Evolutionary conservation across 176 grass and related monocot genomes (phyloP).

Genomic region (Calamus simplicifolius): DNA sequence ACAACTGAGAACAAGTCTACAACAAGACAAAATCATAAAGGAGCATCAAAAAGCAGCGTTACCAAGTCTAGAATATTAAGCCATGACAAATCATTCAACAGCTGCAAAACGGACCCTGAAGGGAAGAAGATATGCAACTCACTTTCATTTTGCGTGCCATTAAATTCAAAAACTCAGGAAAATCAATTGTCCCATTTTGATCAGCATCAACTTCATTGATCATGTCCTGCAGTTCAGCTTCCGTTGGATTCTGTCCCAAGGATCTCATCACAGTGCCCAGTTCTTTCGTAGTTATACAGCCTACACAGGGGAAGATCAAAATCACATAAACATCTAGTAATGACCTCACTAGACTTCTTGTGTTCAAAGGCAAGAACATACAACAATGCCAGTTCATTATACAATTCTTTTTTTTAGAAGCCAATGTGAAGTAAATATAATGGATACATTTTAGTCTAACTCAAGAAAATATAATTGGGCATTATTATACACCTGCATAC

Average conservation of each 20-base stretch:
- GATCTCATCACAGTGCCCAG: constrained; percentile 28
- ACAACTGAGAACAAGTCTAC: background rate
- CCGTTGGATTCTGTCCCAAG: constrained; percentile 27
- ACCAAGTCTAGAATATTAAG: too few relatives aligned
- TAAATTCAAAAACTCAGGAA: constrained; percentile 33
- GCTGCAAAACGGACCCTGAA: too few relatives aligned
- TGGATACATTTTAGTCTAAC: too few relatives aligned
- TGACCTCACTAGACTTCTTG: too few relatives aligned
- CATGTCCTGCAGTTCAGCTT: constrained; percentile 26
- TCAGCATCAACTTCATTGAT: constrained; percentile 30
- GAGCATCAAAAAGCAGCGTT: background rate
- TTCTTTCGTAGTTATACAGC: constrained; percentile 29
- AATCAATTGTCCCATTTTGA: constrained; percentile 26
- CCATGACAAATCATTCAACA: too few relatives aligned
- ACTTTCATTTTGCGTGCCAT: constrained; percentile 30
- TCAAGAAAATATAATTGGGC: too few relatives aligned
- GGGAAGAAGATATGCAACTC: too few relatives aligned
- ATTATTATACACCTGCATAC: too few relatives aligned
- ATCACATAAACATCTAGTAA: background rate
- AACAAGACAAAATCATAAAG: background rate
- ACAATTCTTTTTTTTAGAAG: too few relatives aligned
- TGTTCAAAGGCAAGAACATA: too few relatives aligned
- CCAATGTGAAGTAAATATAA: too few relatives aligned
- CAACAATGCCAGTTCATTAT: too few relatives aligned
- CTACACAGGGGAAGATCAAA: constrained; percentile 8